Conservation (phyloP, 495 filamentous ascomycete species). For the Jackrogersella minutella region DNA sequence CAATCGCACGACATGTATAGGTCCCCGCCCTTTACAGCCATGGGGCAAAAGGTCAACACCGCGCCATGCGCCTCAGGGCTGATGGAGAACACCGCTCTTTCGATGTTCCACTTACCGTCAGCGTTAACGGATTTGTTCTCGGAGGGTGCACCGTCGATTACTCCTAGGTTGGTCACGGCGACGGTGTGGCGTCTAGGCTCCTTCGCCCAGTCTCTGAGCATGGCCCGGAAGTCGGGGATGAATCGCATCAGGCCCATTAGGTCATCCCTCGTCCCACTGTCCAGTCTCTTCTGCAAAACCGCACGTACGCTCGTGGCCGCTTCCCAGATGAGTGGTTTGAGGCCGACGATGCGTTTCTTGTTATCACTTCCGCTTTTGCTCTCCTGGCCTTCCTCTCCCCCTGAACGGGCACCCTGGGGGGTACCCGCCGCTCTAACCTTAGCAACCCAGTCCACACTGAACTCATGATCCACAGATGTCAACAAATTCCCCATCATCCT, state of each 20-base stretch:
- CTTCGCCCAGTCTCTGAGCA: slow-evolving; percentile 39
- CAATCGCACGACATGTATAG: slow-evolving; percentile 43
- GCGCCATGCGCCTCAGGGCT: slow-evolving; percentile 43
- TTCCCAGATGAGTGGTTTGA: slow-evolving; percentile 41
- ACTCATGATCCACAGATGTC: slow-evolving; percentile 37
- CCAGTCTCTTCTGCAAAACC: slow-evolving; percentile 24
- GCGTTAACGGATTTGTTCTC: neutral
- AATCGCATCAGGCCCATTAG: slow-evolving; percentile 44
- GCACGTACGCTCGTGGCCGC: slow-evolving; percentile 35
- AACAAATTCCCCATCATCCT: slow-evolving; percentile 44
- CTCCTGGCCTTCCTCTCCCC: neutral
- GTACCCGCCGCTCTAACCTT: slow-evolving; percentile 14
- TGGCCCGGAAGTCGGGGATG: slow-evolving; percentile 43
- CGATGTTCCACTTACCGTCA: slow-evolving; percentile 36
- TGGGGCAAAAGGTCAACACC: slow-evolving; percentile 43
- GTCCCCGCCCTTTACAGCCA: slow-evolving; percentile 39
- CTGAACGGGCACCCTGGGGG: neutral
- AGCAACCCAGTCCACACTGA: slow-evolving; percentile 24
- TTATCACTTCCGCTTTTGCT: neutral
- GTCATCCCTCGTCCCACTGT: slow-evolving; percentile 44
- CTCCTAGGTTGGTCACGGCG: slow-evolving; percentile 49
- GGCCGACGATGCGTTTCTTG: neutral
- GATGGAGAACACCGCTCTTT: slow-evolving; percentile 46
- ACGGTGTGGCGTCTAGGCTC: slow-evolving; percentile 42
- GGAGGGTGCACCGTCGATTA: slow-evolving; percentile 18